These are phyloP conservation scores for Raphidocelis subcapitata DNA, from an alignment of 139 green algal species.

Conservation along the genomic window DNA sequence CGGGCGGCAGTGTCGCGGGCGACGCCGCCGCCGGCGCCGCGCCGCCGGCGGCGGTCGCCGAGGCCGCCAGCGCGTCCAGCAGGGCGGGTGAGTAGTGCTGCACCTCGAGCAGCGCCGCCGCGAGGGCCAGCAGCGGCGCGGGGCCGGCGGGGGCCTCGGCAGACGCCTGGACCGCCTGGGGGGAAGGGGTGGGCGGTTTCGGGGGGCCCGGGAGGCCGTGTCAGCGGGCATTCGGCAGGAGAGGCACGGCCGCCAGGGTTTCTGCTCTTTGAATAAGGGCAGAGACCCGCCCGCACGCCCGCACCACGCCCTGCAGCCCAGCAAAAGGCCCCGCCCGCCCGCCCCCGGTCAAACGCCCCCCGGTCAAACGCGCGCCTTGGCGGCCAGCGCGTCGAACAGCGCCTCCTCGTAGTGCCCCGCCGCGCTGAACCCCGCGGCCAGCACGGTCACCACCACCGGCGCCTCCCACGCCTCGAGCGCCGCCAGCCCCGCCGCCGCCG, in stretches of 20 bases:
- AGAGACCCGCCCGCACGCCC: too few relatives aligned
- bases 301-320: neutral
- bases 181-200: neutral
- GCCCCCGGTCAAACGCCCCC: neutral
- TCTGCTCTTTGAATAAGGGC: too few relatives aligned
- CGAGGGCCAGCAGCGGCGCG: neutral
- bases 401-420: conserved; percentile 14
- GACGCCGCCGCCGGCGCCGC: neutral
- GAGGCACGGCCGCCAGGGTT: too few relatives aligned
- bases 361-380: neutral
- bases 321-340: neutral
- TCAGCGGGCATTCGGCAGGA: too few relatives aligned
- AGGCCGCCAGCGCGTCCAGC: conserved; percentile 7
- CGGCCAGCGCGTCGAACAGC: conserved; percentile 12
- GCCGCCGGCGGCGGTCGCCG: neutral
- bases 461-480: neutral
- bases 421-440: neutral
- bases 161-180: conserved; percentile 9
- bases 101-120: conserved; percentile 17
- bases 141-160: neutral
- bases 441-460: conserved; percentile 9
- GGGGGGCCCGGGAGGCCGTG: too few relatives aligned
- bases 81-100: conserved; percentile 18
- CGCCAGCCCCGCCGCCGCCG: neutral
- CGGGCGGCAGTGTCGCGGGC: neutral